Base-by-base conservation (phyloP, 176 grass and related monocot species). In the Lolium perenne region DNA sequence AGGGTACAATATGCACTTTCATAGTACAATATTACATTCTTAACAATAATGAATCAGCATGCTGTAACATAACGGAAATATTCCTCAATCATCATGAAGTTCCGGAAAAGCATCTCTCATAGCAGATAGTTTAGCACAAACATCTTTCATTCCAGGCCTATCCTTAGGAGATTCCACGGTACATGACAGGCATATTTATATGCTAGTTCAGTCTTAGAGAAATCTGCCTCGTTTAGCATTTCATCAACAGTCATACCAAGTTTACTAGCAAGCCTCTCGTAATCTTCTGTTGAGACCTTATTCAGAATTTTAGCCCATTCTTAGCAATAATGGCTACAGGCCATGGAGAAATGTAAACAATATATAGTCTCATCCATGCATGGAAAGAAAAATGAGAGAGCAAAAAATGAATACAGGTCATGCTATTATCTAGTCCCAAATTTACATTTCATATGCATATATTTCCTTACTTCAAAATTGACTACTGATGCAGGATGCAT, bases 111-210 rank as follows among this genome's bases (percentile, higher is more conserved):
- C 53, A 3, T 76, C 38, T 81, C 56, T 56, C 22, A 89, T 59
- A 11, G 10, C 47, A 81, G 9, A 20, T 10, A 89, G 18, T 77
- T 85, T 81, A 2, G 26, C 59, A 70, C 14, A 86, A 18, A 90
- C 81, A 77, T 86, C 70, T 77, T 9, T 63, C 78, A 90, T 90
- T 69, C 40, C 14, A 25, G 78, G 70, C 51, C 83, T 80, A 8
- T 82, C 78, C 47, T 81, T 89, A 0, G 88, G 78, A 26, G 60
- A 51, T 82, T 50, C 41, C 71, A 71, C 40, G 25, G 83, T 82
- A 69, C 88, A 86, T 0, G 51, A 69, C 0, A 89, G 70, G 32
- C 32, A 35, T 35, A 35, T 35, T 35, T 35, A 35, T 35, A 35
- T 35, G 32, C 32, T 35, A 35, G 32, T 35, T 35, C 32, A 35